These are phyloP conservation scores for Penicillium soppii DNA, from an alignment of 495 filamentous ascomycete species.

Conservation along the genomic window DNA sequence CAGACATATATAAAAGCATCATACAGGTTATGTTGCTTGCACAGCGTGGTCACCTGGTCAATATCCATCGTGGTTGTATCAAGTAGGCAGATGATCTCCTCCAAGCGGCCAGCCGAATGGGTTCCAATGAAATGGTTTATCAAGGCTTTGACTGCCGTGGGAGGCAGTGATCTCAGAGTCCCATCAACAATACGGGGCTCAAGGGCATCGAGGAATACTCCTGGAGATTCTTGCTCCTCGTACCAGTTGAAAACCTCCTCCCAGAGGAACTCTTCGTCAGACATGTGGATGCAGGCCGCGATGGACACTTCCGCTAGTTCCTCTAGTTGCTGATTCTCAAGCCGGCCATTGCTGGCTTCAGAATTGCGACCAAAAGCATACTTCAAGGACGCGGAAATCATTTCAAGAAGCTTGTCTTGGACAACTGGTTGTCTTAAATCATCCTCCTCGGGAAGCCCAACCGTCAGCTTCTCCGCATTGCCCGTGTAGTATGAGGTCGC, in stretches of 20 bases:
- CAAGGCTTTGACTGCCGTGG: slow-evolving; percentile 80
- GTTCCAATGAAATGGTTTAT: slow-evolving; percentile 74
- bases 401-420: slow-evolving; percentile 83
- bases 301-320: slow-evolving; percentile 84
- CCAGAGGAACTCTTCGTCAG: slow-evolving; percentile 79
- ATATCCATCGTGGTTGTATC: slow-evolving; percentile 90
- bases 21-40: slow-evolving; percentile 86
- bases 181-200: slow-evolving; percentile 83
- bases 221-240: slow-evolving; percentile 69
- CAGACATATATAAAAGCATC: slow-evolving; percentile 97
- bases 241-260: slow-evolving; percentile 88
- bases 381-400: slow-evolving; percentile 89
- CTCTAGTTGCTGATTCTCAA: slow-evolving; percentile 59
- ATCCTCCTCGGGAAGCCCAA: slow-evolving; percentile 89
- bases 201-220: slow-evolving; percentile 80
- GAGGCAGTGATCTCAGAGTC: slow-evolving; percentile 72
- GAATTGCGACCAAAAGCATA: slow-evolving; percentile 75
- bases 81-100: slow-evolving; percentile 92
- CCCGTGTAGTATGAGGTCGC: slow-evolving; percentile 92
- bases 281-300: slow-evolving; percentile 72
- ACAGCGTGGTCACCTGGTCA: slow-evolving; percentile 86
- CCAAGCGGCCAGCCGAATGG: slow-evolving; percentile 71
- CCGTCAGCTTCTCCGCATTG: slow-evolving; percentile 82
- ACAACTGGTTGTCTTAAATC: slow-evolving; percentile 75
- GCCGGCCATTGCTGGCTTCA: slow-evolving; percentile 46